Evolutionary conservation across 2,329 filamentous ascomycete species (phyloP).

Genomic region (Microdochium paspali): DNA sequence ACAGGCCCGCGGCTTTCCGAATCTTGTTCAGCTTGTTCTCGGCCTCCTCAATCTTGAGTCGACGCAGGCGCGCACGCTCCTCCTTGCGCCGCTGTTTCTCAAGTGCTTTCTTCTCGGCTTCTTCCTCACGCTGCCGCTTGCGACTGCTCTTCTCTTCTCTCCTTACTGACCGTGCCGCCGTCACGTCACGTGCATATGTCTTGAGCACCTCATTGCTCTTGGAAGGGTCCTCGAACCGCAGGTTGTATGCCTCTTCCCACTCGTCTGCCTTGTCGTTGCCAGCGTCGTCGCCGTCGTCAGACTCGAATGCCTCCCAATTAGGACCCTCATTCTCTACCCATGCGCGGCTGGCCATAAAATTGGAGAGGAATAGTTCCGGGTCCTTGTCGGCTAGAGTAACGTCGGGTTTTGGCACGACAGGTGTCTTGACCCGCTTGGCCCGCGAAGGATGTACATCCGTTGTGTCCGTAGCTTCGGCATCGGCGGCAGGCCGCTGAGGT

Average conservation of each 20-base stretch:
- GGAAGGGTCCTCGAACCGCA: slow-evolving; percentile 87
- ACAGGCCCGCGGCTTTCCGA: slow-evolving; percentile 77
- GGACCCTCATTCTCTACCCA: slow-evolving; percentile 67
- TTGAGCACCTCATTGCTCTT: slow-evolving; percentile 81
- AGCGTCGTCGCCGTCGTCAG: slow-evolving; percentile 70
- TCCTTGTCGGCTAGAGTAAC: slow-evolving; percentile 74
- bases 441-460: slow-evolving; percentile 49
- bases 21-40: slow-evolving; percentile 82
- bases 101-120: slow-evolving; percentile 67
- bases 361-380: slow-evolving; percentile 86
- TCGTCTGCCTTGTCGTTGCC: slow-evolving; percentile 67
- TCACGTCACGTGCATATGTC: slow-evolving; percentile 82
- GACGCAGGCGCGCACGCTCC: slow-evolving; percentile 75
- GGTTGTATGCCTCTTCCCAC: slow-evolving; percentile 89
- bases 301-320: slow-evolving; percentile 76
- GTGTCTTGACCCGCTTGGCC: slow-evolving; percentile 26
- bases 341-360: slow-evolving; percentile 85
- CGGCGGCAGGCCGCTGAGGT: slow-evolving; percentile 10
- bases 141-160: slow-evolving; percentile 71
- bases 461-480: slow-evolving; percentile 15
- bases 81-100: slow-evolving; percentile 68
- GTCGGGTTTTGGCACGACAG: slow-evolving; percentile 48
- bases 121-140: slow-evolving; percentile 69
- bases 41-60: slow-evolving; percentile 83
- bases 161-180: slow-evolving; percentile 73